Evolutionary conservation across 305 asterid species (phyloP), one percentile per base, ranked within the genome.

Genomic region (Fraxinus floribunda): DNA sequence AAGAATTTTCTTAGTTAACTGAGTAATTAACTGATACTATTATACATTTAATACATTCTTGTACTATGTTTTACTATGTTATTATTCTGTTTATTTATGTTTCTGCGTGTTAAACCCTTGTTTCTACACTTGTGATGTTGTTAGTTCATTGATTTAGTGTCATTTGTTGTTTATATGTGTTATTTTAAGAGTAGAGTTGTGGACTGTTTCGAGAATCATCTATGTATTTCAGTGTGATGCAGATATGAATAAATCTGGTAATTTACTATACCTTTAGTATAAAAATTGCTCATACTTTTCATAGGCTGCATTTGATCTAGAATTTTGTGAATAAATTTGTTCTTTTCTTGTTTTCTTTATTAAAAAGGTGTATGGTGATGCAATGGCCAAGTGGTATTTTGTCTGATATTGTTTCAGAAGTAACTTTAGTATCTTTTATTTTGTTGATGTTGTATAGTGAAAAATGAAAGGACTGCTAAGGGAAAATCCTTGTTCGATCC

Each of bases 31-130:
- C 29, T 83, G 82, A 70, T 75, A 77, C 75, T 81, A 81, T 64
- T 86, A 83, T 78, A 87, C 84, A 84, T 66, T 83, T 75, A 86
- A 13, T 83, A 81, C 80, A 85, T 82, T 80, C 78, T 85, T 83
- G 86, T 78, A 78, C 84, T 81, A 82, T 82, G 86, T 82, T 86
- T 83, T 68, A 76, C 46, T 83, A 84, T 87, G 88, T 78, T 83
- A 76, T 82, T 80, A 22, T 82, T 75, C 78, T 82, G 87, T 87
- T 79, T 75, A 82, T 82, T 79, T 81, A 41, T 80, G 78, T 11
- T 41, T 76, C n/a, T 66, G 11, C 35, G 64, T 81, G 76, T 70
- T 81, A 35, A 11, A 39, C 9, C 29, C 79, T 57, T 86, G 76
- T 83, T 82, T 81, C 52, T 81, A 70, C 76, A 8, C 41, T 80